Base-by-base conservation (phyloP, 129 eudicot genomes). In the Pulicaria dysenterica region DNA sequence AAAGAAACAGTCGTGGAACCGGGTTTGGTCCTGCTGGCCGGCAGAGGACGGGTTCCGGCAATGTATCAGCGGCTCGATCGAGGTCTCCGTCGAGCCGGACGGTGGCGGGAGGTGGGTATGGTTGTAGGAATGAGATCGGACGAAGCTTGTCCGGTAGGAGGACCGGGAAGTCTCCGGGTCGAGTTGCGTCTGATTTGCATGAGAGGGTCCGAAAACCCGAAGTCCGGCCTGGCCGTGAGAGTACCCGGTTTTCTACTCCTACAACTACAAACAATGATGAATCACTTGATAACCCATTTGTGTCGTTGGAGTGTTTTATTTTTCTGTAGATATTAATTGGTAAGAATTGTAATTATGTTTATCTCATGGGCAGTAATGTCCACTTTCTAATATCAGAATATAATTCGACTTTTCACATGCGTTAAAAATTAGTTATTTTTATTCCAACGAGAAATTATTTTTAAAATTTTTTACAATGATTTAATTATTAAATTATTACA, bases 201-300 rank as follows among this genome's bases (percentile, higher is more conserved):
- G 88, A 77, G 57, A 79, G 66, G 73, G 38, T 54, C 13, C 67
- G 73, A 7, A 70, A 38, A 45, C 73, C 77, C 46, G 82, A 77
- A 11, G 6, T 62, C 4, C 51, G 51, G 12, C 62, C 77, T 81
- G 77, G 40, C 67, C 80, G 84, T 69, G 74, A 48, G 15, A 42
- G 67, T 78, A 84, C 62, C 34, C 53, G 83, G 77, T 67, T 71
- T 61, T 55, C 81, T 67, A 76, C 76, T 5, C 49, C 46, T 34
- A 47, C 72, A 13, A 24, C 31, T 24, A 24, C 1, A 24, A 80
- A 77, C 5, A 68, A 59, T 5, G 73, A 78, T 44, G 98, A 92
- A 68, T 92, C 87, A n/a, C 85, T 92, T 48, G 98, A 92, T 74
- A 89, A 92, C 53, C 98, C 98, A 58, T 88, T 92, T 73, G 98